These are phyloP conservation scores for Dendrobium catenatum DNA, from an alignment of 106 monocot genomes.

Conservation along the genomic window DNA sequence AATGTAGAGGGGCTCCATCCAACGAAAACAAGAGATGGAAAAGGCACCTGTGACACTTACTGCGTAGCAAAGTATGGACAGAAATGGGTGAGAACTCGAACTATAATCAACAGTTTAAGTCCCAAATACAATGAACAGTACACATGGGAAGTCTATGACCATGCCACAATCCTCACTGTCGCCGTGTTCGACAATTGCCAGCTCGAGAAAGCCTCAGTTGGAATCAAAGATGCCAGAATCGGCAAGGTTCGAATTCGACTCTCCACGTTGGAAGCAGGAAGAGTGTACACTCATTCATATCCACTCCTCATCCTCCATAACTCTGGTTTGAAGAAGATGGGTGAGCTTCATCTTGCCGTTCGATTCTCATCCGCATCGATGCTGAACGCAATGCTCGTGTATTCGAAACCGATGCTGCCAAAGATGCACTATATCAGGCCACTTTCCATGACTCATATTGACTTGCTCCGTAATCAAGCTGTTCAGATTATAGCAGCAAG, in stretches of 20 bases:
- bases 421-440: constrained; percentile 80
- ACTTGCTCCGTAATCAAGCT: constrained; percentile 64
- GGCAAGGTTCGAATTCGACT: constrained; percentile 77
- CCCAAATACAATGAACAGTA: constrained; percentile 90
- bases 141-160: constrained; percentile 90
- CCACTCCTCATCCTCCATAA: constrained; percentile 64
- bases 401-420: constrained; percentile 53
- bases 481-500: constrained; percentile 52
- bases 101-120: constrained; percentile 38
- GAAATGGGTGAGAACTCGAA: constrained; percentile 79
- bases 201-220: not conserved
- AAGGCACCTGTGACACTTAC: constrained; percentile 52
- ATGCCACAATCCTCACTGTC: constrained; percentile 66
- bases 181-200: constrained; percentile 80
- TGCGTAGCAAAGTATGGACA: constrained; percentile 83
- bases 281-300: constrained; percentile 73
- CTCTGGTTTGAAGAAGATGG: constrained; percentile 82
- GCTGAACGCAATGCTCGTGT: constrained; percentile 52
- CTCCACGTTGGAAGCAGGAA: constrained; percentile 55
- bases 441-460: constrained; percentile 43
- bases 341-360: constrained; percentile 71
- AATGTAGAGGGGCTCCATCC: constrained; percentile 48
- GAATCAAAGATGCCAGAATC: constrained; percentile 29
- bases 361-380: constrained; percentile 55
- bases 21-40: constrained; percentile 52